Base-by-base conservation (phyloP, 768 basidiomycete species). In the Phanerochaete carnosa region DNA sequence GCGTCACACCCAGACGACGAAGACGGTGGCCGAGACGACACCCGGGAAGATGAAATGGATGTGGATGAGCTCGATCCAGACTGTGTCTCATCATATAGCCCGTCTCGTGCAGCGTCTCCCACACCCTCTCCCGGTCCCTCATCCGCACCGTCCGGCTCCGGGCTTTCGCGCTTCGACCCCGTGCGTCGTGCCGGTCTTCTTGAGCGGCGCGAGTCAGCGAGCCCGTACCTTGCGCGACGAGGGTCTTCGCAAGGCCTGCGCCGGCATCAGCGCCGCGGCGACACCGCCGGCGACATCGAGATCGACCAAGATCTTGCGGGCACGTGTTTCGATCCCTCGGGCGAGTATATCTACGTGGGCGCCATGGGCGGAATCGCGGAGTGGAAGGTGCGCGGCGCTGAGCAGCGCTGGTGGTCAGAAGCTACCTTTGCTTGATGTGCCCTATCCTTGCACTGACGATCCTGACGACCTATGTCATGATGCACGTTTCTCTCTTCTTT, bases 331-430 rank as follows among this genome's bases (percentile, higher is more conserved):
- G 90, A 91, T 70, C 89, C 88, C 19, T 73, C 72, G 5, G 90
- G 90, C 1, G 78, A 80, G 62, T 83, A 78, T 69, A 67, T 92
- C 30, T 92, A 92, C 67, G 86, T 85, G 15, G 90, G 86, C 23
- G 83, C 83, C 57, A 80, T 81, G 60, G 71, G 77, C 60, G 85
- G 85, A 37, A 77, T 95, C 26, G 87, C 85, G 7, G 92, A 94
- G 70, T 95, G 90, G 89, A 77, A 81, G 46, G 77, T 95, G 55
- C 77, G 82, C 23, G 88, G 87, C 4, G 83, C 85, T 15, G 87
- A 87, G 63, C 89, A 88, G 77, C 76, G 82, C 54, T 92, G 88
- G 88, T 91, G 87, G 86, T 74, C 78, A 46, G 81, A 77, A 64
- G 77, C 78, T 1, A 67, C 69, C 37, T 80, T 80, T 76, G 79